Conservation (phyloP, 2,329 filamentous ascomycete genomes). For the Pseudocercospora vitis region DNA sequence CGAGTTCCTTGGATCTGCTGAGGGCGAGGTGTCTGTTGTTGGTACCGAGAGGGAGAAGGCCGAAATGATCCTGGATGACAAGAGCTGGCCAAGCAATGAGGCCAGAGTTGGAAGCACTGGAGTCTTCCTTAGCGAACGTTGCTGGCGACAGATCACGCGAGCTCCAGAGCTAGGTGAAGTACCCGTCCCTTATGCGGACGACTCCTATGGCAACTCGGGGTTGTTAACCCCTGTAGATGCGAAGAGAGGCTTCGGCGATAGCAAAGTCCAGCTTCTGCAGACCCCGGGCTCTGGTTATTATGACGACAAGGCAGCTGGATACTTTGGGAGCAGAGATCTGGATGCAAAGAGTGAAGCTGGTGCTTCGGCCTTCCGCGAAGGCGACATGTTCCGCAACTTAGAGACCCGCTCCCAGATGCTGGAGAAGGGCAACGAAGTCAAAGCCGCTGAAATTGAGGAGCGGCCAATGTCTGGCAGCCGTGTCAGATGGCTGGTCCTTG, state of each 20-base stretch:
- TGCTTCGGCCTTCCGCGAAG: conserved; percentile 82
- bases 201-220: conserved; percentile 61
- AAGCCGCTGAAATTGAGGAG: conserved; percentile 87
- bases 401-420: conserved; percentile 93
- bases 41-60: conserved; percentile 91
- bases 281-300: conserved; percentile 59
- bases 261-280: conserved; percentile 57
- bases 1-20: conserved; percentile 87
- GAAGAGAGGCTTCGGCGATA: conserved; percentile 57
- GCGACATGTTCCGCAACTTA: conserved; percentile 97
- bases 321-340: conserved; percentile 76
- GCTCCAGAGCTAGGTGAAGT: conserved; percentile 63
- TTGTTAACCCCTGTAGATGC: conserved; percentile 55
- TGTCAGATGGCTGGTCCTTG: conserved; percentile 85
- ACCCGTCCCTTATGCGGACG: conserved; percentile 55
- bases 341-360: conserved; percentile 90
- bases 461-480: conserved; percentile 73
- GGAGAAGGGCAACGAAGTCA: conserved; percentile 89
- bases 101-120: conserved; percentile 87
- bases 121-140: conserved; percentile 91
- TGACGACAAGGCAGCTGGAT: conserved; percentile 76
- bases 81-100: conserved; percentile 89
- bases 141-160: conserved; percentile 87
- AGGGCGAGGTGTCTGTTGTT: conserved; percentile 79
- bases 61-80: conserved; percentile 87